Base-by-base conservation (phyloP, 208 protist genomes). In the Strigomonas culicis region DNA sequence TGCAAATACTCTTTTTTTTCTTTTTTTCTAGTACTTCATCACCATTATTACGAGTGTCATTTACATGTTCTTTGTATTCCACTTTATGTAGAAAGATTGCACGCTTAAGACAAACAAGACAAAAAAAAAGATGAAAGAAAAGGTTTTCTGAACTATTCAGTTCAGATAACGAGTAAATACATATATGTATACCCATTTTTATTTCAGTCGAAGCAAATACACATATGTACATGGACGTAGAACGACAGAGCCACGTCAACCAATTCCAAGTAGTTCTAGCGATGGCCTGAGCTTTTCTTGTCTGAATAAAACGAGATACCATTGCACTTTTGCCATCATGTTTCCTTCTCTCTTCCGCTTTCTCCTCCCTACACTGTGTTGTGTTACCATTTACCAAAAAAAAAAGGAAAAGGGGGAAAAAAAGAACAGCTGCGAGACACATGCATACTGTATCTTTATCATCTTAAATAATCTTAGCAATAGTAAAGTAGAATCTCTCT, bases 1-100 rank as follows among this genome's bases (percentile, higher is more conserved):
- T 39, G 21, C 13, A 53, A 59, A 22, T 47, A 31, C 19, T 4
- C 28, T 59, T 2, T 60, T 61, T 62, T 64, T 49, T 32, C 22
- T 61, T 52, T 61, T 67, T 67, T 63, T 63, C 56, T n/a, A 15
- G 24, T 32, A 53, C 66, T 60, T 28, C 43, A 11, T 63, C 43
- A 34, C 27, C 21, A 8, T 1, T 58, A 43, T 10, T 68, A 19
- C 46, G 63, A 46, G 11, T 56, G 32, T 34, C 61, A 47, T 13
- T 31, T 25, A 22, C 64, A 4, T 51, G 58, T 19, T 60, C 55
- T 51, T 46, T 70, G 3, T 63, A 28, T 17, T 59, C 31, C 53
- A 47, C 25, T 32, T 68, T 22, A 44, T 68, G 25, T 60, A 10
- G 7, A 28, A 1, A 39, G 15, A 15, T 60, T 61, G 61, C 61